Evolutionary conservation across 2,329 filamentous ascomycete genomes (phyloP).

Genomic region (Nothomitra cinnamomea): DNA sequence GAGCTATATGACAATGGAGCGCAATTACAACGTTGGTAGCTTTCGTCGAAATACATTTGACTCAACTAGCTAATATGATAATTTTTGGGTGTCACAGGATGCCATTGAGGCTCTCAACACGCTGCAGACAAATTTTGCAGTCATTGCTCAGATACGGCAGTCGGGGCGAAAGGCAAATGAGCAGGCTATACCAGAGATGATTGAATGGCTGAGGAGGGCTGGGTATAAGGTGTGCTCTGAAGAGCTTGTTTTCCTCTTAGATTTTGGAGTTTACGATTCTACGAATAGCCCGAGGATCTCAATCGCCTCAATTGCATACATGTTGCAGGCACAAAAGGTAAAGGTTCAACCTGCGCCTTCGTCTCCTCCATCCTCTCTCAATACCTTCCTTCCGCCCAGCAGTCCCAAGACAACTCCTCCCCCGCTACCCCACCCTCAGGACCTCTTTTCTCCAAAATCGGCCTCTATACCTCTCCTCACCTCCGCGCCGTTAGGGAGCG

Average conservation of each 20-base stretch:
- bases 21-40: conserved; percentile 1
- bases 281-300: conserved; percentile 39
- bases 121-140: conserved; percentile 62
- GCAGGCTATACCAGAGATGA: conserved; percentile 64
- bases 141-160: conserved; percentile 61
- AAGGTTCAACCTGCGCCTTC: conserved; percentile 76
- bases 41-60: background rate
- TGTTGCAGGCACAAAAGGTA: conserved; percentile 86
- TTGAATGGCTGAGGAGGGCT: conserved; percentile 56
- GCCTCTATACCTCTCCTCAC: conserved; percentile 76
- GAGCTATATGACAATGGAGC: background rate
- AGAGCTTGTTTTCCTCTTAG: background rate
- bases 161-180: conserved; percentile 58
- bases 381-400: conserved; percentile 29
- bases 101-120: conserved; percentile 60
- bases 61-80: background rate
- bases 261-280: background rate
- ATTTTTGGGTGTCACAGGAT: conserved; percentile 27
- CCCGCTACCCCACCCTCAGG: conserved; percentile 67
- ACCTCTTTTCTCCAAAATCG: conserved; percentile 37
- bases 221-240: conserved; percentile 50
- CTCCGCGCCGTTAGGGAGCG: conserved; percentile 69
- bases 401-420: conserved; percentile 38
- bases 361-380: conserved; percentile 61
- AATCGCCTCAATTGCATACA: conserved; percentile 51